Percentiles rank a stretch among this genome's conserved stretches.
Conservation (phyloP, 495 filamentous ascomycete species). For the Neohortaea acidophila region DNA sequence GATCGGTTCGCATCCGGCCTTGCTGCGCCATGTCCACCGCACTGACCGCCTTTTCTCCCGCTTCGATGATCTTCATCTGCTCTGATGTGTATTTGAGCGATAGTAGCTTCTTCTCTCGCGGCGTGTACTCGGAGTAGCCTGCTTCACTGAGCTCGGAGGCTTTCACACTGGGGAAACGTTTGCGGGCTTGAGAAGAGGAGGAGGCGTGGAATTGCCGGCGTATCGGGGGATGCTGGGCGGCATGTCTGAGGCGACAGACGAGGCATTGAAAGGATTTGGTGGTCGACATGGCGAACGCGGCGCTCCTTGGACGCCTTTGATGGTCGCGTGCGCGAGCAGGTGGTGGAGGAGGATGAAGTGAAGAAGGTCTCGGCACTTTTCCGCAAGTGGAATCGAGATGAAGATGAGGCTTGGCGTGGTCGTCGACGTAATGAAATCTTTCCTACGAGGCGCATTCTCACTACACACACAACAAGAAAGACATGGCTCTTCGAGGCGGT, state of each 20-base stretch:
- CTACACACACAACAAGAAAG: no score
- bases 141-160: conserved; percentile 2
- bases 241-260: conserved; percentile 10
- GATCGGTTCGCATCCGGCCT: conserved; percentile 51
- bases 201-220: conserved; percentile 16
- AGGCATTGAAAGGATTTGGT: conserved; percentile 15
- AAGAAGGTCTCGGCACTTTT: neutral
- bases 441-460: no score
- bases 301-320: no score
- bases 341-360: no score
- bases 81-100: conserved; percentile 54
- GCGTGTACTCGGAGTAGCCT: conserved; percentile 48
- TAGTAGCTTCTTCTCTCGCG: conserved; percentile 49
- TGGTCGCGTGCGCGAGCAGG: no score
- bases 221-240: neutral
- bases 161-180: conserved; percentile 23
- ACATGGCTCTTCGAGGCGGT: neutral
- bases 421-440: no score
- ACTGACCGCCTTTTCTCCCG: conserved; percentile 70
- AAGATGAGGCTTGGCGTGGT: no score
- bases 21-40: conserved; percentile 60
- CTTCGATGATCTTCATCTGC: conserved; percentile 73
- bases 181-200: conserved; percentile 8
- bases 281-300: conserved; percentile 3
- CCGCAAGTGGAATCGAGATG: no score